Evolutionary conservation across 2,329 filamentous ascomycete species (phyloP), one percentile per base, ranked within the genome.

Genomic region (Cordyceps cateniannulata): DNA sequence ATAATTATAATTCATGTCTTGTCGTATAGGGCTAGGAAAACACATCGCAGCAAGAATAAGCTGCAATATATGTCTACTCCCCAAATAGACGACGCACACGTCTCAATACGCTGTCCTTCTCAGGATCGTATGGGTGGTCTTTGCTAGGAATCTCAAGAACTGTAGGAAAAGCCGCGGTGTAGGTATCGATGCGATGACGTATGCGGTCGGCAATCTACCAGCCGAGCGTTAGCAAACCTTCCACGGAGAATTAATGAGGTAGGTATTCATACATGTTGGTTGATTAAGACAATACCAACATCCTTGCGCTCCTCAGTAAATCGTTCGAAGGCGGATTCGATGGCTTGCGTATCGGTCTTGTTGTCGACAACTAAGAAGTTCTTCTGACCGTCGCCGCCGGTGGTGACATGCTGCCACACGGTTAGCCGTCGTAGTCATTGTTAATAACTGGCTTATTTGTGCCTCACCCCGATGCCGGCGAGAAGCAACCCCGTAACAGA

Each of bases 81-180:
- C 85, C 85, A 77, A 87, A 87, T 61, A 85, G 66, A 62, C 82
- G 79, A 63, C 82, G 79, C 50, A 99, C 95, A 66, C 95, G 84
- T 77, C 93, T 90, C 76, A 99, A 75, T 48, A 99, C 93, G 71
- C 93, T 98, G 75, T 99, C 95, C 81, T 99, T 99, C 77, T 99
- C 95, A 0, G 95, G 95, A 69, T 99, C 93, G 72, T 99, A 99
- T 2, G 95, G 95, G 74, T 99, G 95, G 74, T 99, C 95, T 81
- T 99, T 99, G 78, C 91, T 96, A 25, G 95, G 95, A 63, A 99
- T 98, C 76, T 99, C 95, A 62, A 99, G 85, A 59, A 99, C 84
- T 24, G 92, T 88, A n/a, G 95, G 95, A 77, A 99, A 99, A 5
- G 95, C 93, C 54, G 93, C 91, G 22, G 91, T 93, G 77, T 96